Base-by-base conservation (phyloP, 2,329 filamentous ascomycete species). In the Cryoendolithus antarcticus region DNA sequence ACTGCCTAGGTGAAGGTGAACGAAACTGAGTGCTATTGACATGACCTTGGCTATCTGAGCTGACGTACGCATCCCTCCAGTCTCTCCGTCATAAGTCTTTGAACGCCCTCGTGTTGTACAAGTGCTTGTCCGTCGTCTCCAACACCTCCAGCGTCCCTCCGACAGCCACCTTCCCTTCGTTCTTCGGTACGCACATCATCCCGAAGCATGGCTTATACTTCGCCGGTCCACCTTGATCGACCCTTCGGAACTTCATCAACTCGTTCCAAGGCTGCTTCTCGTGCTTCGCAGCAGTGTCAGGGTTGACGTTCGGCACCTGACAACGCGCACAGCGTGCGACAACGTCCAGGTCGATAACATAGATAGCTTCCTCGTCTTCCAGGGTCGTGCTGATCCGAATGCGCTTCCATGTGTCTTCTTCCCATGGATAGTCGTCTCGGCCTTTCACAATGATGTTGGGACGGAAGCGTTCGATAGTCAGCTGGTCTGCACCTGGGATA, bases 191-290 rank as follows among this genome's bases (percentile, higher is more conserved):
- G 52, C 73, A 71, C 50, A 80, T 54, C 77, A 80, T 80, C 1
- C 76, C 76, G 62, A 79, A 80, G 48, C 75, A 78, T 31, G 76
- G 76, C 60, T 80, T 80, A 46, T 64, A 79, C 57, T 67, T 77
- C n/a, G 58, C 58, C 19, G 74, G 66, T 0, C 74, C 74, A 0
- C 75, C 75, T 48, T 69, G 61, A 51, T 80, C 75, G 4, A 79
- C 63, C 21, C 74, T 57, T 6, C 75, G 60, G 55, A 75, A 79
- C 49, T 70, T 71, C 65, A 77, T 72, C 39, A 80, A 55, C 44
- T 67, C 69, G 49, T 77, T 67, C 75, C 75, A 80, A 5, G 75
- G 75, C 62, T 80, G 66, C 35, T 65, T 65, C 37, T 65, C 62
- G 50, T 79, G 64, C 56, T 75, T 74, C 42, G 68, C 64, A 6